Conservation (phyloP, 1,284 basidiomycete species). For the Lentinus polychrous region DNA sequence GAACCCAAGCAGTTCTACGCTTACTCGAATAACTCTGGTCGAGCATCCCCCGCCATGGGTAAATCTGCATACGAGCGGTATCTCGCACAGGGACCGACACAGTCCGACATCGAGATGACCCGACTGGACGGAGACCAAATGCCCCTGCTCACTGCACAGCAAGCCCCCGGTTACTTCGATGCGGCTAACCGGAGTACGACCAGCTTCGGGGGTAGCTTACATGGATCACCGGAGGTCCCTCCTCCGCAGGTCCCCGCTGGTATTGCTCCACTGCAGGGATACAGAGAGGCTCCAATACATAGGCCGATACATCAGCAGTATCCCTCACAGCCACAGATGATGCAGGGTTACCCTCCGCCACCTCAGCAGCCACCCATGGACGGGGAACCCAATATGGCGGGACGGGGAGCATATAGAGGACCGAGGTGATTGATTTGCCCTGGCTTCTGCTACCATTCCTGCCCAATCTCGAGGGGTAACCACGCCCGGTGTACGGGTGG, state of each 20-base stretch:
- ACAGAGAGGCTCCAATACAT: constrained; percentile 24
- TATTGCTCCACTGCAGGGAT: constrained; percentile 14
- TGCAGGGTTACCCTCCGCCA: constrained; percentile 4
- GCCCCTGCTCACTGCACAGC: constrained; percentile 41
- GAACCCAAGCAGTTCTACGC: constrained; percentile 30
- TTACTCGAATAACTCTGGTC: constrained; percentile 33
- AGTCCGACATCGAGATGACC: constrained; percentile 48
- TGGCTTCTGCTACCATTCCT: neutral
- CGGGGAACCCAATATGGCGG: constrained; percentile 15
- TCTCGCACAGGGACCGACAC: constrained; percentile 34
- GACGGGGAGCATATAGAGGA: constrained; percentile 14
- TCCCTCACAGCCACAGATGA: constrained; percentile 13
- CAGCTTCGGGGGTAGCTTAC: constrained; percentile 12
- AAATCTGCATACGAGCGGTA: constrained; percentile 47
- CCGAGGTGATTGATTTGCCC: neutral
- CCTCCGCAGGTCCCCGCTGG: constrained; percentile 7
- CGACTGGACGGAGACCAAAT: constrained; percentile 45
- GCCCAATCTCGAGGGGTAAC: neutral
- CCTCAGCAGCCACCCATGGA: constrained; percentile 24
- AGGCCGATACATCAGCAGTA: constrained; percentile 28
- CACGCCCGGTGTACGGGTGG: neutral
- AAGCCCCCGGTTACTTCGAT: constrained; percentile 25
- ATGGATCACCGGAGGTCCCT: constrained; percentile 4
- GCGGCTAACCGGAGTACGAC: constrained; percentile 19
- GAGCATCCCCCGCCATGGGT: constrained; percentile 38